Evolutionary conservation across 2,329 filamentous ascomycete species (phyloP), one percentile per base, ranked within the genome.

Genomic region (Stenocarpella maydis): DNA sequence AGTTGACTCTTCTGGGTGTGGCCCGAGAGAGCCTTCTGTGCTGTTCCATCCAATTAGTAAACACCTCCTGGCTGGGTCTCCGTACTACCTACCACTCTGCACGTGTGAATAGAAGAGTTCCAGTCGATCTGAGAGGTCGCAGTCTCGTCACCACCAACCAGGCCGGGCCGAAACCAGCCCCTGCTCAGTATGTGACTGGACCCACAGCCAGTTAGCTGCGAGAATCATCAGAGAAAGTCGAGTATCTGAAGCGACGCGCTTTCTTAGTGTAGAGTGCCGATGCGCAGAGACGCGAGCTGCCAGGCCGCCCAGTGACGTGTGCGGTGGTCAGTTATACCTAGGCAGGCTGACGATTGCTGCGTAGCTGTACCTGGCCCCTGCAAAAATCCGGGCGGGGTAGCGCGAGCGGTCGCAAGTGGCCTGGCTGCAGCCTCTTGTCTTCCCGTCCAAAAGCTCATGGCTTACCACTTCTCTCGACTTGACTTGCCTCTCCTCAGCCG

Each of bases 361-460:
- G 34, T 58, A 58, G 37, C 54, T 37, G 67, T 34, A 39, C 60
- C 66, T 65, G 65, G 43, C 41, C 50, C 65, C 41, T 53, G 68
- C 53, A 68, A 68, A 52, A 70, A 26, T 34, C 45, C 68, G 66
- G 65, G 69, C 69, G 55, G 69, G 68, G 47, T 67, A 60, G 65
- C 39, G 52, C 41, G 64, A 45, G 64, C 43, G 52, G 37, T 39
- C 53, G 37, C 52, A 47, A 54, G 64, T 49, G 43, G 55, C 50
- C 55, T 64, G 69, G 52, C 52, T 31, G 50, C 52, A 58, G 50
- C 64, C 37, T 55, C 50, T 55, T 53, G 64, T 58, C 43, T 58
- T 17, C 52, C 47, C 41, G 41, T 55, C 64, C 52, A 67, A 58
- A 55, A 63, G 58, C 58, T 54, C 64, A 67, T 39, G 63, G 53